Conservation (phyloP, 768 basidiomycete genomes). For the Mycena galericulata region DNA sequence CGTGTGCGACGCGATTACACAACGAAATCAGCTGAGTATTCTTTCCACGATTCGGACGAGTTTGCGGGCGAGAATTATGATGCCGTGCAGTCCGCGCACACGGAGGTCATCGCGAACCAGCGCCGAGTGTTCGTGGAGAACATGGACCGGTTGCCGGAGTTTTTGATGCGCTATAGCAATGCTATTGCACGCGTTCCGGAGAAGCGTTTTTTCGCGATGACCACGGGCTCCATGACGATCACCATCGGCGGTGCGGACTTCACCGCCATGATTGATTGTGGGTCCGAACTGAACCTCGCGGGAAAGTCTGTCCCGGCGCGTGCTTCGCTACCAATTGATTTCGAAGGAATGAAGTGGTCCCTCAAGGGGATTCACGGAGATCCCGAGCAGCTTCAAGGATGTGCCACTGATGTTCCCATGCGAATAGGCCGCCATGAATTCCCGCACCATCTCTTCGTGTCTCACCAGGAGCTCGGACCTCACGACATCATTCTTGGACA, state of each 20-base stretch:
- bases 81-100: neutral
- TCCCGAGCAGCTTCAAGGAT: constrained; percentile 21
- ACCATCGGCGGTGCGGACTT: neutral
- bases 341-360: constrained; percentile 25
- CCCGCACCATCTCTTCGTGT: constrained; percentile 21
- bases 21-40: constrained; percentile 19
- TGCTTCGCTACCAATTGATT: constrained; percentile 2
- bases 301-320: neutral
- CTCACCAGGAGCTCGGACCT: constrained; percentile 12
- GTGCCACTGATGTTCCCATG: constrained; percentile 19
- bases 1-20: constrained; percentile 5
- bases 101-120: neutral
- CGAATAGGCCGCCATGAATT: constrained; percentile 6
- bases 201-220: constrained; percentile 8
- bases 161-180: constrained; percentile 4
- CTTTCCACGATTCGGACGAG: neutral
- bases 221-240: neutral
- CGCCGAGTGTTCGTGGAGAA: neutral
- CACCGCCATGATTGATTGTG: constrained; percentile 3
- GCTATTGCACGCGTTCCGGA: constrained; percentile 1
- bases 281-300: constrained; percentile 6
- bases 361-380: constrained; percentile 22
- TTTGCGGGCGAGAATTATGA: neutral
- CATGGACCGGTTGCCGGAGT: neutral
- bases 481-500: constrained; percentile 27